Base-by-base conservation (phyloP, 1,139 yeast genomes). In the Meyerozyma smithsonii region DNA sequence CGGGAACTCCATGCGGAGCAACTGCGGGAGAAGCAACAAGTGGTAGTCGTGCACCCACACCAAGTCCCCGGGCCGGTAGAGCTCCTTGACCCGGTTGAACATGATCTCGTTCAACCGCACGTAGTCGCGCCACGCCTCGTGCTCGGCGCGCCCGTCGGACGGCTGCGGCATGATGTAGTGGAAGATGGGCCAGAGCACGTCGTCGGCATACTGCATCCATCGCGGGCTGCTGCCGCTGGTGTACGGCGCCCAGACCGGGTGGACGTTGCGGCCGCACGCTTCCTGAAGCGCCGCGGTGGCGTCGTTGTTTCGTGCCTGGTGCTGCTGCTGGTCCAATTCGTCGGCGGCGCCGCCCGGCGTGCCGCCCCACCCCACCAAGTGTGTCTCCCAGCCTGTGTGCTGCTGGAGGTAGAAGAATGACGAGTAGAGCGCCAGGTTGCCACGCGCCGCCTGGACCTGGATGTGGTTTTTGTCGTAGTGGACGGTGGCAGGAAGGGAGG, bases 21-120 rank as follows among this genome's bases (percentile, higher is more conserved):
- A 69, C 55, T 86, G 96, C 1, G 98, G 98, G 43, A 92, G 67
- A 41, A 92, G 65, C 49, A 90, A 63, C 46, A 92, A 67, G 55
- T 92, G 89, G 64, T 89, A 90, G 64, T 92, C 98, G 64, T 92
- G 97, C 46, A 92, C 75, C 96, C 97, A 88, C 45, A 92, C 84
- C 38, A 94, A 75, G 58, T 92, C 99, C 35, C 98, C 98, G 3
- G 92, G 89, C 48, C 78, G 66, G 59, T 89, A 92, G 32, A 86
- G 72, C 37, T 75, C 69, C 49, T 79, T 73, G 48, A 92, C 82
- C 50, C 79, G 84, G 46, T 86, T 79, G 39, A 94, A 88, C 58
- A 86, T 92, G 6, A 90, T 90, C 59, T 89, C 96, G 59, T 94
- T 92, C 64, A 89, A 83, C 55, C 76, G 79, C 39, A 88, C 95